A percentile compares a stretch with the other conserved stretches of the same genome.
Evolutionary conservation across 31 red algal genomes (phyloP).

Genomic region (Odonthalia washingtoniensis): DNA sequence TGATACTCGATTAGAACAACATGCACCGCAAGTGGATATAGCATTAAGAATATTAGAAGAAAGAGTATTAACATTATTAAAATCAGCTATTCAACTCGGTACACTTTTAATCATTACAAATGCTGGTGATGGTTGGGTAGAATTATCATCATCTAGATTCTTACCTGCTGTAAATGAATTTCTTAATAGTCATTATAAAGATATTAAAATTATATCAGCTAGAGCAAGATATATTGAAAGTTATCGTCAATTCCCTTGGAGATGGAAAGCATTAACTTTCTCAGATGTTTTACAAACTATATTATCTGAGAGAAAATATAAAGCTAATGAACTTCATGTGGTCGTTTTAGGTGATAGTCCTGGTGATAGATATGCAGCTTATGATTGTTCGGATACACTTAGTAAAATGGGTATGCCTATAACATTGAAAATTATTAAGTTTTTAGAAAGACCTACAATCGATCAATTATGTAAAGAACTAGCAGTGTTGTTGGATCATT

Average conservation of each 20-base stretch:
- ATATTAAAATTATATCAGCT: constrained; percentile 85
- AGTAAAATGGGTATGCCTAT: constrained; percentile 42
- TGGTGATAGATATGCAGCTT: constrained; percentile 90
- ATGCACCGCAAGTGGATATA: constrained; percentile 26
- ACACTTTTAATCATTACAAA: constrained; percentile 90
- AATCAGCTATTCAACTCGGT: constrained; percentile 66
- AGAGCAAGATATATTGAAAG: constrained; percentile 78
- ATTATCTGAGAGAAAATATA: constrained; percentile 3
- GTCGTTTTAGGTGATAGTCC: constrained; percentile 87
- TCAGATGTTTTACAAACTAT: constrained; percentile 69
- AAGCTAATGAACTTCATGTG: constrained; percentile 65
- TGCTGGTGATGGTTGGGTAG: constrained; percentile 95
- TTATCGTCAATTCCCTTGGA: constrained; percentile 70
- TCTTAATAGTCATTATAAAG: constrained; percentile 62
- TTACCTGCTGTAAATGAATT: constrained; percentile 86
- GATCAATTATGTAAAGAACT: constrained; percentile 85
- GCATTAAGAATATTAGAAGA: constrained; percentile 67
- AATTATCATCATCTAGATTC: constrained; percentile 87
- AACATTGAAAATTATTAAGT: constrained; percentile 91
- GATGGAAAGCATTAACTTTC: constrained; percentile 96
- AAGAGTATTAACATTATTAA: constrained; percentile 75
- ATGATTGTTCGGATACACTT: constrained; percentile 57
- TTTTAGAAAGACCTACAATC: constrained; percentile 85
- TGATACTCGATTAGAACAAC: constrained; percentile 49
- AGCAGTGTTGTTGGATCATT: constrained; percentile 71